Evolutionary conservation across 23 red algal species (phyloP).

Genomic region (Chondrus crispus): DNA sequence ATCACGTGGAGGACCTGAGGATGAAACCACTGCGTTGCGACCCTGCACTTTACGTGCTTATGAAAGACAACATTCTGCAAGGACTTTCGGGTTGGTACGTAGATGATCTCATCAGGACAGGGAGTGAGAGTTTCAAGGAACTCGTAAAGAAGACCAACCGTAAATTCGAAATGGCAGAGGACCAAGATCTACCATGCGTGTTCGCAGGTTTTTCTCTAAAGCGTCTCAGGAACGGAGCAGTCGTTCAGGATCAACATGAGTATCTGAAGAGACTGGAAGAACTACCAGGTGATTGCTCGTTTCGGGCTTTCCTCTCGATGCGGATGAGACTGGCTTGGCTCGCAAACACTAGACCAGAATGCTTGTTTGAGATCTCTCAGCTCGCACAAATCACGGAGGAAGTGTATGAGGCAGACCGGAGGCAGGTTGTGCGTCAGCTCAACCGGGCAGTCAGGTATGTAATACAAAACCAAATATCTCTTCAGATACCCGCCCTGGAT

Average conservation of each 20-base stretch:
- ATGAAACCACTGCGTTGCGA: not conserved
- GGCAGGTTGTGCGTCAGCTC: no score
- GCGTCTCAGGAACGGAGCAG: not conserved
- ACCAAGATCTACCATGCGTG: not conserved
- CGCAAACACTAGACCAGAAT: not conserved
- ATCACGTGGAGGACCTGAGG: not conserved
- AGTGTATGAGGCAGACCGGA: no score
- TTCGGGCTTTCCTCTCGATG: not conserved
- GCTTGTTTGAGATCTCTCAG: no score
- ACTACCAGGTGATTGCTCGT: not conserved
- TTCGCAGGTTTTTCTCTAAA: constrained; percentile 20
- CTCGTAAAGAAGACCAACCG: not conserved
- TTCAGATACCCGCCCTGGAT: no score
- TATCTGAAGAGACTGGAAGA: not conserved
- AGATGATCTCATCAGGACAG: not conserved
- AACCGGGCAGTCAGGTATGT: no score
- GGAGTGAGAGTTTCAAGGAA: not conserved
- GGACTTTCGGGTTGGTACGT: not conserved
- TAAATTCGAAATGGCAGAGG: constrained; percentile 32
- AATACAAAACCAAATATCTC: no score
- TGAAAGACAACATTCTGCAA: not conserved
- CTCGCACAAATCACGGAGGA: no score
- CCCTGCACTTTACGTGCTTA: not conserved
- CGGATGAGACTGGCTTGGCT: constrained; percentile 15
- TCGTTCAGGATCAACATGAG: not conserved